These are phyloP conservation scores for Paraphoma chrysanthemicola DNA, from an alignment of 2,329 filamentous ascomycete genomes.

Conservation along the genomic window DNA sequence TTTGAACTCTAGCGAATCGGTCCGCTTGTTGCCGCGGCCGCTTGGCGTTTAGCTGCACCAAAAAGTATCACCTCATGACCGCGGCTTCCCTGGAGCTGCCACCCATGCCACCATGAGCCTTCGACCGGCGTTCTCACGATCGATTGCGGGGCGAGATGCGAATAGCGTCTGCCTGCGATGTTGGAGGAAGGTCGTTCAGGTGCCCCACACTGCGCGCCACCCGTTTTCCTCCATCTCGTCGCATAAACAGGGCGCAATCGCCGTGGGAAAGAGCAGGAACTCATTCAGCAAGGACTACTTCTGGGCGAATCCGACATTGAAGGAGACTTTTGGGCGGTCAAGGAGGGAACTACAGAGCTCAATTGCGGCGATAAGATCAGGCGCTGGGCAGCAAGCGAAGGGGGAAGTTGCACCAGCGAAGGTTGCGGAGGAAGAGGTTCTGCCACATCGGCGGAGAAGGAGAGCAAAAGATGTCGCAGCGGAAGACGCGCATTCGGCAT, in stretches of 20 bases:
- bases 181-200: slow-evolving; percentile 36
- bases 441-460: slow-evolving; percentile 45
- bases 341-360: slow-evolving; percentile 41
- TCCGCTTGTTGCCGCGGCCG: slow-evolving; percentile 1
- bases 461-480: slow-evolving; percentile 33
- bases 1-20: background rate
- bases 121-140: slow-evolving; percentile 40
- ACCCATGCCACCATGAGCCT: slow-evolving; percentile 46
- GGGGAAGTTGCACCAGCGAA: slow-evolving; percentile 12
- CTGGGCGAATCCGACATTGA: slow-evolving; percentile 44
- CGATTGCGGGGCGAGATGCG: slow-evolving; percentile 36
- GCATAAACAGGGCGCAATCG: slow-evolving; percentile 36
- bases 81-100: slow-evolving; percentile 8
- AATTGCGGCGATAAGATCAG: slow-evolving; percentile 22
- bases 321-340: slow-evolving; percentile 39
- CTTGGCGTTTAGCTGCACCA: slow-evolving; percentile 5
- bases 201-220: slow-evolving; percentile 28
- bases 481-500: slow-evolving; percentile 30
- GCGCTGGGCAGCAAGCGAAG: slow-evolving; percentile 10
- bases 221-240: slow-evolving; percentile 37
- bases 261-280: slow-evolving; percentile 36
- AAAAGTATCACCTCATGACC: slow-evolving; percentile 14
- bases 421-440: slow-evolving; percentile 36
- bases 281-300: slow-evolving; percentile 49
- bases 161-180: slow-evolving; percentile 43